Evolutionary conservation across 2,329 filamentous ascomycete genomes (phyloP).

Genomic region (Annulohypoxylon truncatum): DNA sequence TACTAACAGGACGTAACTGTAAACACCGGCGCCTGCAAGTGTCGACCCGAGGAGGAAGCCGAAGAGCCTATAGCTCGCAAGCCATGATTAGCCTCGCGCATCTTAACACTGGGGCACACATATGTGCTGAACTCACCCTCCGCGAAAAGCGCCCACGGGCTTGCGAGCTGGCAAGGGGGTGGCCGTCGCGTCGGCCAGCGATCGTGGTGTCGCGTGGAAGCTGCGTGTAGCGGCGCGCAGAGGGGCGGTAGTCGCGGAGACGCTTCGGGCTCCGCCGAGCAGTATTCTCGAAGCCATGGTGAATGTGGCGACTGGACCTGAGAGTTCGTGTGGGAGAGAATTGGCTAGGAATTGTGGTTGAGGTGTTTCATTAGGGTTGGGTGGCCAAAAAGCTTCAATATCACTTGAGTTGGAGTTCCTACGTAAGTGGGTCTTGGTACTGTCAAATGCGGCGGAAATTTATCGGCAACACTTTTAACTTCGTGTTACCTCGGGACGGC

Average conservation of each 20-base stretch:
- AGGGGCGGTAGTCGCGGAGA: conserved; percentile 40
- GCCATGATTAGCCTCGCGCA: background rate
- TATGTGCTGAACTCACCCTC: conserved; percentile 62
- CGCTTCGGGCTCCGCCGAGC: conserved; percentile 54
- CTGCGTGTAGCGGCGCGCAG: conserved; percentile 50
- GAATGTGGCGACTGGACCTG: conserved; percentile 19
- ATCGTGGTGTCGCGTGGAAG: conserved; percentile 64
- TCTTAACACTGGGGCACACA: background rate
- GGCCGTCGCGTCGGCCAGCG: conserved; percentile 55
- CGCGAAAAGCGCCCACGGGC: conserved; percentile 70
- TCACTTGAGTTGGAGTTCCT: conserved; percentile 24
- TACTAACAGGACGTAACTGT: conserved; percentile 81
- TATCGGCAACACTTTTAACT: conserved; percentile 22
- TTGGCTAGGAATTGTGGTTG: conserved; percentile 4
- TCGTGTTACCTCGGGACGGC: conserved; percentile 12
- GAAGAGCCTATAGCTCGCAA: conserved; percentile 71
- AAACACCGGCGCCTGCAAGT: conserved; percentile 82
- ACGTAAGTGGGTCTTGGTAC: background rate
- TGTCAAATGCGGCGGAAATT: conserved; percentile 25
- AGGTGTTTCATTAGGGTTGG: conserved; percentile 11
- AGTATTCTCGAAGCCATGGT: conserved; percentile 63
- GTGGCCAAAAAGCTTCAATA: conserved; percentile 23
- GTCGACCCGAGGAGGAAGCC: conserved; percentile 91
- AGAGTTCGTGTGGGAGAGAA: conserved; percentile 2
- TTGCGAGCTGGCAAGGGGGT: conserved; percentile 65